These are phyloP conservation scores for Marasmius fiardii DNA, from an alignment of 1,284 basidiomycete species.

Conservation along the genomic window DNA sequence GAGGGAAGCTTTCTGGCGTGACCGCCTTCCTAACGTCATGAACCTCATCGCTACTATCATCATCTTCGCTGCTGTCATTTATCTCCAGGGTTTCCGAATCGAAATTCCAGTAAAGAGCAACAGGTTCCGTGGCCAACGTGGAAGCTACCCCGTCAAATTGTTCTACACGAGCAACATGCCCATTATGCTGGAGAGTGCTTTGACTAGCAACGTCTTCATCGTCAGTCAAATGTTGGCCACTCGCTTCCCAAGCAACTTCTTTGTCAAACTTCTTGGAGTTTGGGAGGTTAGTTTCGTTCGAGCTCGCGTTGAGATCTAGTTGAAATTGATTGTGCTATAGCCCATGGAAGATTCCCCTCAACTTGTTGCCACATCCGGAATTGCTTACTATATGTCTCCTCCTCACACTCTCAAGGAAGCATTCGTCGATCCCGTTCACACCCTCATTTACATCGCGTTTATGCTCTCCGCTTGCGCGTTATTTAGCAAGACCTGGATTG, in stretches of 20 bases:
- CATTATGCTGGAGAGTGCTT: constrained; percentile 96
- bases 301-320: neutral
- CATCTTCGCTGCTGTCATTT: constrained; percentile 95
- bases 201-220: constrained; percentile 95
- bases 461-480: constrained; percentile 94
- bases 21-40: constrained; percentile 96
- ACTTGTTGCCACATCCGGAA: constrained; percentile 87
- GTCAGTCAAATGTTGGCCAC: constrained; percentile 93
- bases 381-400: constrained; percentile 97
- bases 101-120: constrained; percentile 99
- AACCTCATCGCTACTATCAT: constrained; percentile 91
- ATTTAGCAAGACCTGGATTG: constrained; percentile 99
- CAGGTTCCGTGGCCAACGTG: constrained; percentile 93
- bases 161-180: constrained; percentile 99
- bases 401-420: constrained; percentile 89
- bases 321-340: constrained; percentile 32
- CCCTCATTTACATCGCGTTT: constrained; percentile 87
- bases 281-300: constrained; percentile 82
- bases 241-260: constrained; percentile 89
- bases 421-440: constrained; percentile 92
- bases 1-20: constrained; percentile 97
- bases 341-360: constrained; percentile 92
- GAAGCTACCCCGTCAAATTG: constrained; percentile 95
- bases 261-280: constrained; percentile 88
- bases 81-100: constrained; percentile 97